These are phyloP conservation scores for Fagopyrum tataricum DNA, from an alignment of 148 eudicot species.

Conservation along the genomic window DNA sequence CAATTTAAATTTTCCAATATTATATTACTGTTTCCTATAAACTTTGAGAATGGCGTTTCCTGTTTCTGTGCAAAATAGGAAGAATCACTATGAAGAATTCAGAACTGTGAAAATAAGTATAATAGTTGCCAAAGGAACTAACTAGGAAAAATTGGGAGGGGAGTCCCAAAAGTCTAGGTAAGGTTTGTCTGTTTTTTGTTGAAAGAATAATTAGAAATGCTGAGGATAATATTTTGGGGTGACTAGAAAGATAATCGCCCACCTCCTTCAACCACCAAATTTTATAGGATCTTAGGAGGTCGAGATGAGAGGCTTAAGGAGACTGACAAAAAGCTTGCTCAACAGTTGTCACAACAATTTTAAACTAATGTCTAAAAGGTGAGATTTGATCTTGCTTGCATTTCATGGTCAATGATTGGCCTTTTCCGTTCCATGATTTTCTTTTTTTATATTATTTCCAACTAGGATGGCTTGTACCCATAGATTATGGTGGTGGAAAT, in stretches of 20 bases:
- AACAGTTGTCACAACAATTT: slow-evolving; percentile 65
- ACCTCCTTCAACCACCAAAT: slow-evolving; percentile 65
- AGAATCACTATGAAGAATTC: not conserved
- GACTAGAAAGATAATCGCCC: slow-evolving; percentile 14
- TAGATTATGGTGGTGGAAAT: too few relatives aligned
- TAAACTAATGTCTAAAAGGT: slow-evolving; percentile 31
- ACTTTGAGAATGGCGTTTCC: too few relatives aligned
- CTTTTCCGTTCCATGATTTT: slow-evolving; percentile 10
- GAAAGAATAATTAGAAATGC: not conserved
- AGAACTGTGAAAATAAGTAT: not conserved
- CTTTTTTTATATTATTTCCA: slow-evolving; percentile 16
- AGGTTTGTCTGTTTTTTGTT: not conserved
- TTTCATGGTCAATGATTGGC: slow-evolving; percentile 54
- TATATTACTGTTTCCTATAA: too few relatives aligned
- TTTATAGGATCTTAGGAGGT: slow-evolving; percentile 45
- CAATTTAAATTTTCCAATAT: too few relatives aligned
- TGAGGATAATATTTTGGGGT: not conserved
- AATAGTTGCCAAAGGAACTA: not conserved
- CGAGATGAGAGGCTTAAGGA: slow-evolving; percentile 22
- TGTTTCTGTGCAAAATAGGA: not conserved
- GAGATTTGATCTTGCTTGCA: slow-evolving; percentile 44
- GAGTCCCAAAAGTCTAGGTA: not conserved
- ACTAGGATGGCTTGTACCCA: not conserved
- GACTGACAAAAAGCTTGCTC: slow-evolving; percentile 27
- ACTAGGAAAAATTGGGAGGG: not conserved